These are phyloP conservation scores for Mucor lusitanicus DNA, from an alignment of 371 early-diverging fungal genomes.

Conservation along the genomic window DNA sequence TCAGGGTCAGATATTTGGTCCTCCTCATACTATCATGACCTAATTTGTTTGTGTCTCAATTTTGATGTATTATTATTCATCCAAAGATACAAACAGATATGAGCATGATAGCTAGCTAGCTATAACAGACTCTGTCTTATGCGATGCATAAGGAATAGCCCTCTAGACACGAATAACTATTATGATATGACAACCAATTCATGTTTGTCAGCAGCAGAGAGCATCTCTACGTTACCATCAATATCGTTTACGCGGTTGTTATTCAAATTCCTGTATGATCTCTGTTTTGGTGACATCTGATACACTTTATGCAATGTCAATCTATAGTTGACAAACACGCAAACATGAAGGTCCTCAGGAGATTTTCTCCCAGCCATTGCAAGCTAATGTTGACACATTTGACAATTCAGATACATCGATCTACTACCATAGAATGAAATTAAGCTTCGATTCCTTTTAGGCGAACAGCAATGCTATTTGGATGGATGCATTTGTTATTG, in stretches of 20 bases:
- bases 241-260: not conserved
- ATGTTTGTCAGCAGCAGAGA: not conserved
- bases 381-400: not conserved
- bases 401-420: not conserved
- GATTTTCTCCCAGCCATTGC: not conserved
- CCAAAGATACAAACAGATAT: not conserved
- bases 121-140: not conserved
- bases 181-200: too few species aligned
- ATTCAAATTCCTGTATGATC: not conserved
- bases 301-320: not conserved
- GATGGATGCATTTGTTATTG: constrained; percentile 47
- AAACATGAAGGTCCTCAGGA: not conserved
- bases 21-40: not conserved
- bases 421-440: not conserved
- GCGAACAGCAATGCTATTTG: not conserved
- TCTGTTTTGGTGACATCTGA: not conserved
- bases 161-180: not conserved
- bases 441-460: not conserved
- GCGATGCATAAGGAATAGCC: not conserved
- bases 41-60: not conserved
- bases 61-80: not conserved
- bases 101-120: not conserved
- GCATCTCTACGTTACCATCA: not conserved
- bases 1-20: not conserved
- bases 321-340: not conserved